Percentiles rank a stretch among this genome's conserved stretches.
phyloP scores from a whole-genome alignment of 495 filamentous ascomycete genomes.

The Alectoria sarmentosa region DNA sequence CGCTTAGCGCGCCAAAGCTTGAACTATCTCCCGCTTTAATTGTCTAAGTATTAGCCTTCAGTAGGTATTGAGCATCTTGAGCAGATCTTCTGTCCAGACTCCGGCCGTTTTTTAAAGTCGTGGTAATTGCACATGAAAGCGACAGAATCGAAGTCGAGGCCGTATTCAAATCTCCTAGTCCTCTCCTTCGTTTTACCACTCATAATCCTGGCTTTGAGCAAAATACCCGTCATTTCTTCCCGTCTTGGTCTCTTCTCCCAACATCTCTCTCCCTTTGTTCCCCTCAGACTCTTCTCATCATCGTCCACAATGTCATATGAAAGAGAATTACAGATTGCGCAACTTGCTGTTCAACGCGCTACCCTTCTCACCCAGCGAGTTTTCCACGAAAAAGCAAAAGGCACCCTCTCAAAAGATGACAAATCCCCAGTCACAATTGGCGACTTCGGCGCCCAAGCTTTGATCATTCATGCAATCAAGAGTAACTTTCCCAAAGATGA shows the following conservation, averaged over 20 bases:
- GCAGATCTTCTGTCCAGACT: too few species aligned
- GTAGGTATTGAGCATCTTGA: too few species aligned
- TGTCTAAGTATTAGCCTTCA: too few species aligned
- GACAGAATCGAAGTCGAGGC: too few species aligned
- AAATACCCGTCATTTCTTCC: slow-evolving; percentile 35
- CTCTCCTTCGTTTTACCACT: slow-evolving; percentile 43
- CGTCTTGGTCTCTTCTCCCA: slow-evolving; percentile 37
- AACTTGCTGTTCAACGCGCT: slow-evolving; percentile 88
- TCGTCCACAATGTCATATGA: slow-evolving; percentile 51
- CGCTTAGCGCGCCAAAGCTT: neutral
- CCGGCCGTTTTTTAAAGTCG: too few species aligned
- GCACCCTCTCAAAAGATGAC: slow-evolving; percentile 89
- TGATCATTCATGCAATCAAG: slow-evolving; percentile 85
- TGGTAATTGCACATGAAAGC: too few species aligned
- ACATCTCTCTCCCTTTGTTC: slow-evolving; percentile 28
- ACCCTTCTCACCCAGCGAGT: slow-evolving; percentile 83
- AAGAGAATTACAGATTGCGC: slow-evolving; percentile 76
- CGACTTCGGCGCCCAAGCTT: slow-evolving; percentile 94
- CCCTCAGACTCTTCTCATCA: slow-evolving; percentile 15
- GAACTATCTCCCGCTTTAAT: too few species aligned
- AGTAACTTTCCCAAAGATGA: slow-evolving; percentile 85
- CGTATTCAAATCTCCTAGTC: slow-evolving; percentile 32
- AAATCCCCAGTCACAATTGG: slow-evolving; percentile 94
- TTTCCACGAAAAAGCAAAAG: slow-evolving; percentile 87
- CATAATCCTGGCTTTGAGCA: slow-evolving; percentile 33